A percentile compares a stretch with the other conserved stretches of the same genome.
Conservation (phyloP, 202 grass and related monocot genomes). For the Setaria viridis region DNA sequence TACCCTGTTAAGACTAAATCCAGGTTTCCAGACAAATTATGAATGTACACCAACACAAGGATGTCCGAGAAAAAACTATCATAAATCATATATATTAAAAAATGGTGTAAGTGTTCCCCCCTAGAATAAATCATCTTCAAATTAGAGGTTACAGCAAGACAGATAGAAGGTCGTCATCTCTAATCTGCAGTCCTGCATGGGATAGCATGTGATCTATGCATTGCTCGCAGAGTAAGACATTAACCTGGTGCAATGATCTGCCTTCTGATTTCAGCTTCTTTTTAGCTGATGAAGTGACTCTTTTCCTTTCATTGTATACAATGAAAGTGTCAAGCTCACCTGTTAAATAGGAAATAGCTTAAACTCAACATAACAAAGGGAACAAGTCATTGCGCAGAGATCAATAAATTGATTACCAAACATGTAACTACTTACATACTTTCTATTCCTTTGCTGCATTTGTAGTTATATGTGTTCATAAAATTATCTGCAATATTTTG, state of each 20-base stretch:
- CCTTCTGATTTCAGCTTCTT: slow-evolving; percentile 86
- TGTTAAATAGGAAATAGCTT: slow-evolving; percentile 44
- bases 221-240: not conserved
- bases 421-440: slow-evolving; percentile 67
- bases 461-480: slow-evolving; percentile 70
- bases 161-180: not conserved
- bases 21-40: slow-evolving; percentile 19
- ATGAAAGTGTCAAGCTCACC: slow-evolving; percentile 88
- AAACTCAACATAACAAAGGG: slow-evolving; percentile 14
- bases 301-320: slow-evolving; percentile 97
- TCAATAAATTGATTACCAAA: slow-evolving; percentile 25
- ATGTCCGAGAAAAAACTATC: not conserved
- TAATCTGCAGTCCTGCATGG: slow-evolving; percentile 4
- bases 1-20: not conserved
- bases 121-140: slow-evolving; percentile 2
- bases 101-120: not conserved
- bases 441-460: slow-evolving; percentile 79
- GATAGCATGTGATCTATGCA: slow-evolving; percentile 26
- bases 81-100: not conserved
- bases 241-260: slow-evolving; percentile 89
- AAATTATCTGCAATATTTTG: slow-evolving; percentile 98
- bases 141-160: slow-evolving; percentile 6
- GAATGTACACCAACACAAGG: slow-evolving; percentile 2
- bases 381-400: slow-evolving; percentile 2
- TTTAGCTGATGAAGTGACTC: slow-evolving; percentile 97